phyloP scores from a whole-genome alignment of 192 early-diverging fungal genomes.

The Dissophora ornata region DNA sequence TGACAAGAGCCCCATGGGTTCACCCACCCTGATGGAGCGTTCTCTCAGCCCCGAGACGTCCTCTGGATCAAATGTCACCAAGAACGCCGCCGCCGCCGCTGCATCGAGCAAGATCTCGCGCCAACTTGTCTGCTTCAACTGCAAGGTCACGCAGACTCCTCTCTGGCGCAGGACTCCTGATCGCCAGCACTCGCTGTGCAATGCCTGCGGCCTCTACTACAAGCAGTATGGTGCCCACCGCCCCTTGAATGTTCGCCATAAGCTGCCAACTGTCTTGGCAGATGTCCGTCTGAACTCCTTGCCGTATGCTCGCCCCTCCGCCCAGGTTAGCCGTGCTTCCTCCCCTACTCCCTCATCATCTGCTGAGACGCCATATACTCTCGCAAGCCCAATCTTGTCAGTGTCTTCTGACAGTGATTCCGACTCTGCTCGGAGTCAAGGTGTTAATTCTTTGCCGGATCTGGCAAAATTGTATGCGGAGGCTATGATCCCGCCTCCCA shows the following conservation, averaged over 20 bases:
- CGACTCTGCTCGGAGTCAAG: constrained; percentile 2
- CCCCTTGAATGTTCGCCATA: constrained; percentile 64
- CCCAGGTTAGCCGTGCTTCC: constrained; percentile 7
- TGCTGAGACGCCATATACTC: constrained; percentile 2
- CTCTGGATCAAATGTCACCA: background rate
- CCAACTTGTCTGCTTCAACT: constrained; percentile 76
- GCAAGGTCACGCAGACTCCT: constrained; percentile 79
- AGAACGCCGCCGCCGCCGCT: background rate
- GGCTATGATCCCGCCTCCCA: constrained; percentile 26
- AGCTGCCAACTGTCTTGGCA: constrained; percentile 40
- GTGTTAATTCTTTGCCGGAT: constrained; percentile 14
- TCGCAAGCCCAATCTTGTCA: too few species aligned
- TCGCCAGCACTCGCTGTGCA: constrained; percentile 81
- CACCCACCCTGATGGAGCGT: constrained; percentile 30
- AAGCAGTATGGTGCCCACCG: constrained; percentile 71
- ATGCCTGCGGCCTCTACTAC: constrained; percentile 81
- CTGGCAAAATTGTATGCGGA: constrained; percentile 37
- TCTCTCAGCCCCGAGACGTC: constrained; percentile 17
- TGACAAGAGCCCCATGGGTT: constrained; percentile 33
- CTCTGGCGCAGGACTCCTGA: constrained; percentile 85
- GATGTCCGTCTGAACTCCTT: constrained; percentile 20
- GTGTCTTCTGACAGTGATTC: constrained; percentile 34
- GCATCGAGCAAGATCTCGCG: constrained; percentile 42
- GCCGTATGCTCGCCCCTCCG: constrained; percentile 45
- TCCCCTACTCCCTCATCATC: constrained; percentile 11